phyloP scores from a whole-genome alignment of 2,329 filamentous ascomycete genomes.

The Ophiostoma triangulosporum region DNA sequence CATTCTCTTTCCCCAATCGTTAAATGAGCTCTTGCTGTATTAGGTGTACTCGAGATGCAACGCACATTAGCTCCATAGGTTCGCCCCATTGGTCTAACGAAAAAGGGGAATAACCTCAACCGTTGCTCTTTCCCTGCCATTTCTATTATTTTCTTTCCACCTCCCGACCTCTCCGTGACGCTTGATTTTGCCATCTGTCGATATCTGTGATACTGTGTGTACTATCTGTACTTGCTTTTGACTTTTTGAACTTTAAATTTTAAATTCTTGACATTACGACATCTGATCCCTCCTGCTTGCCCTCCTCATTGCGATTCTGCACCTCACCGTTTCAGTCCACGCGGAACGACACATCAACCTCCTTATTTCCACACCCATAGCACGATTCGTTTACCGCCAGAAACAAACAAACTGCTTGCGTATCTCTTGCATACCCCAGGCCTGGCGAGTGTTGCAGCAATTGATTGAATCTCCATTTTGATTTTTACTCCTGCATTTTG shows the following conservation, averaged over 20 bases:
- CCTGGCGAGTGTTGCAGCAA: too few species aligned
- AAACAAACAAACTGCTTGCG: not conserved
- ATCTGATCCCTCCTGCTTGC: not conserved
- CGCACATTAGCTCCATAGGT: constrained; percentile 6
- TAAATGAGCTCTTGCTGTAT: constrained; percentile 9
- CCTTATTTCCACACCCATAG: constrained; percentile 1
- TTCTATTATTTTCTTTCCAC: constrained; percentile 2
- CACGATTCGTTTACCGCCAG: not conserved
- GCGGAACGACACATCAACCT: constrained; percentile 1
- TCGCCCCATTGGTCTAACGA: constrained; percentile 7
- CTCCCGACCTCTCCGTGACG: constrained; percentile 4
- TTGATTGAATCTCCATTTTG: not conserved
- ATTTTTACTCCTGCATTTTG: not conserved
- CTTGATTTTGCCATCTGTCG: not conserved
- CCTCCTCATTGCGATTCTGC: not conserved
- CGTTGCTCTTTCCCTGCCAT: constrained; percentile 1
- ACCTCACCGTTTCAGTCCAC: constrained; percentile 8
- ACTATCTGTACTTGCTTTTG: not conserved
- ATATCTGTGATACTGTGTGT: not conserved
- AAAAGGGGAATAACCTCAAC: constrained; percentile 7
- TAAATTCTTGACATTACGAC: not conserved
- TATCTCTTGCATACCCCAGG: not conserved
- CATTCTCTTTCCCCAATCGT: constrained; percentile 3
- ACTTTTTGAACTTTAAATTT: not conserved
- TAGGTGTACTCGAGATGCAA: not conserved